Evolutionary conservation across 805 yeast genomes (phyloP), one percentile per base, ranked within the genome.

Genomic region (Metschnikowia continentalis): DNA sequence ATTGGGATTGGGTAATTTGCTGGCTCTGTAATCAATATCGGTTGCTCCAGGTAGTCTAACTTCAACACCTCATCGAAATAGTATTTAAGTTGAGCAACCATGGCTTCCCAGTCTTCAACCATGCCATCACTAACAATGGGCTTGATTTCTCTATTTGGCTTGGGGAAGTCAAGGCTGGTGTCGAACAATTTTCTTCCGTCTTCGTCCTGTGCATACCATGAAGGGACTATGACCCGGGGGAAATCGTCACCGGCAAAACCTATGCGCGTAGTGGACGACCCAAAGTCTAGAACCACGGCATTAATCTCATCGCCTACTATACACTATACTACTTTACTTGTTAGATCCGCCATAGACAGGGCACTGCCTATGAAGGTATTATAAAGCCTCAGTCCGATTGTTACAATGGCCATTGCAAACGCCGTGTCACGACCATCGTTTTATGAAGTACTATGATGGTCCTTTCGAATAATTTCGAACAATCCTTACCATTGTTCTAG

Each of bases 231-330:
- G 3, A 83, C 71, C 55, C 84, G 80, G 11, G 99, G 99, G 48
- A 81, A 78, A 64, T 91, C 97, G 51, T 90, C 92, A 10, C 98
- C 98, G 3, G 97, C 91, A 67, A 81, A 90, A 1, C 99, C 99
- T 17, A 86, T 82, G 48, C 92, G 82, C 6, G 97, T 90, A 53
- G 82, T 72, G 54, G 77, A 82, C 10, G 96, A 85, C 35, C 98
- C 98, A 1, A 96, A 91, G 63, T 94, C 98, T 23, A 92, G 75
- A 33, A 92, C 96, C 2, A 94, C 77, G 26, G 98, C 96, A 56
- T 90, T 83, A 55, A 94, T 85, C 66, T 92, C 99, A 70, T 92
- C 94, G 38, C 68, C 68, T 35, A n/a, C 77, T 78, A 51, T 61
- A 62, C n/a, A 61, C 64, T 45, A n/a, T n/a, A n/a, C n/a, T n/a